Percentiles rank a stretch among this genome's conserved stretches.
phyloP scores from a whole-genome alignment of 495 filamentous ascomycete genomes.

The Hyaloscypha bicolor region DNA sequence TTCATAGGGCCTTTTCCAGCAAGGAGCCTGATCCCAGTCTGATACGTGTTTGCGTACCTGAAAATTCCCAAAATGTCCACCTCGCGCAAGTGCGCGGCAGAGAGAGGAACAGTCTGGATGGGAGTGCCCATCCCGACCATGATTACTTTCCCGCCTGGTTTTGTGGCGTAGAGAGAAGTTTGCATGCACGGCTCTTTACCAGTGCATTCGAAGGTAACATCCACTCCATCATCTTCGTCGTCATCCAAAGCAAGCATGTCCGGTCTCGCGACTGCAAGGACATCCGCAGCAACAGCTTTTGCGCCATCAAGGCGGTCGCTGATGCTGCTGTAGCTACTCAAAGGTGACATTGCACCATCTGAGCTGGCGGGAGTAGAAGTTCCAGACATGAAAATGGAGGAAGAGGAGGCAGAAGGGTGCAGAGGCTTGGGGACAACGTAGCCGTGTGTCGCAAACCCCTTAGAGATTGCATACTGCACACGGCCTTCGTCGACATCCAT shows the following conservation, averaged over 20 bases:
- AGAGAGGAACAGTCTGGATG: constrained; percentile 82
- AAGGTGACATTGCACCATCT: constrained; percentile 48
- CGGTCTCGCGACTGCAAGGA: constrained; percentile 49
- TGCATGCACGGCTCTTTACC: constrained; percentile 87
- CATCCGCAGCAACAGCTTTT: constrained; percentile 55
- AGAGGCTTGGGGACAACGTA: constrained; percentile 59
- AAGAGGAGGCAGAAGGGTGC: constrained; percentile 34
- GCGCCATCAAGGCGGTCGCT: constrained; percentile 56
- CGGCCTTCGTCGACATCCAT: constrained; percentile 82
- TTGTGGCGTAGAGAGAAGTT: constrained; percentile 80
- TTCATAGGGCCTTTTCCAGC: constrained; percentile 56
- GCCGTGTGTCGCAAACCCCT: constrained; percentile 72
- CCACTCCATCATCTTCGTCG: constrained; percentile 64
- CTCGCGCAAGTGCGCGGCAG: constrained; percentile 81
- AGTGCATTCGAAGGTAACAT: constrained; percentile 87
- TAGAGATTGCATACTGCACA: constrained; percentile 70
- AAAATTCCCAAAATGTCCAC: constrained; percentile 94
- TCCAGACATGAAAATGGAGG: constrained; percentile 37
- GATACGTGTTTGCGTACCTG: constrained; percentile 86
- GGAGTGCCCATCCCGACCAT: constrained; percentile 96
- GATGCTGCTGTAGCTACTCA: constrained; percentile 42
- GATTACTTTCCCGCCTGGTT: constrained; percentile 78
- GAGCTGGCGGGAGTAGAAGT: constrained; percentile 32
- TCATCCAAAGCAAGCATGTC: constrained; percentile 35
- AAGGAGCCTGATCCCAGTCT: constrained; percentile 71